These are phyloP conservation scores for Phytophthora pseudosyringae DNA, from an alignment of 352 stramenopile species.

Conservation along the genomic window DNA sequence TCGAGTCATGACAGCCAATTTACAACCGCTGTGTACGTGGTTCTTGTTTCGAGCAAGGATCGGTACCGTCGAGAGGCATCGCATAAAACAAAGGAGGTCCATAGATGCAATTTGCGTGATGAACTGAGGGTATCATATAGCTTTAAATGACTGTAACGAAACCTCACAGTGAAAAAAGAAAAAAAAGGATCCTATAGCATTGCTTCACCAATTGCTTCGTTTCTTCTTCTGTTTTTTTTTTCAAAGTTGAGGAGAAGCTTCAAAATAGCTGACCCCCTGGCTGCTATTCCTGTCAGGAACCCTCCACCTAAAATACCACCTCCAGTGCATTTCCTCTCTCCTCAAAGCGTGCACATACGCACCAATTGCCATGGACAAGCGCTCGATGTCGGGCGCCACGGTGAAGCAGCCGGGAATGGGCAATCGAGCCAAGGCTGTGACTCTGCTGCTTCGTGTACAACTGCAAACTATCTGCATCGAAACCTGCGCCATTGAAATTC, in stretches of 20 bases:
- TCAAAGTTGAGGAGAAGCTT: neutral
- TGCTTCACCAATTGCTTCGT: too few relatives aligned
- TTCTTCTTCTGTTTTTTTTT: too few relatives aligned
- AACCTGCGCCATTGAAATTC: neutral
- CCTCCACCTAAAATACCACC: slow-evolving; percentile 14
- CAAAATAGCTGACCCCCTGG: slow-evolving; percentile 11
- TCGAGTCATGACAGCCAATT: too few relatives aligned
- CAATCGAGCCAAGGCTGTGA: slow-evolving; percentile 30
- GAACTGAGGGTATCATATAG: too few relatives aligned
- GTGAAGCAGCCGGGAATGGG: slow-evolving; percentile 22
- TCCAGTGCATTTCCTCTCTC: slow-evolving; percentile 1
- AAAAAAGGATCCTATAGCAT: too few relatives aligned
- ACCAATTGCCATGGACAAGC: slow-evolving; percentile 33
- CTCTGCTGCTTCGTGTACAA: slow-evolving; percentile 31
- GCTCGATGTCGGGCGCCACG: slow-evolving; percentile 19
- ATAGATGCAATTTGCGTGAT: too few relatives aligned
- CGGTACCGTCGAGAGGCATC: too few relatives aligned
- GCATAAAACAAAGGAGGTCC: too few relatives aligned
- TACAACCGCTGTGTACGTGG: too few relatives aligned
- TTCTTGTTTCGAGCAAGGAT: too few relatives aligned
- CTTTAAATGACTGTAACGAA: too few relatives aligned
- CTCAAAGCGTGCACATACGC: neutral
- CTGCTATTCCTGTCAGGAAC: slow-evolving; percentile 16
- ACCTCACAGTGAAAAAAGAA: too few relatives aligned
- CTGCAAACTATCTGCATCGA: neutral